Conservation (phyloP, 2,329 filamentous ascomycete species). For the Beauveria rudraprayagi region DNA sequence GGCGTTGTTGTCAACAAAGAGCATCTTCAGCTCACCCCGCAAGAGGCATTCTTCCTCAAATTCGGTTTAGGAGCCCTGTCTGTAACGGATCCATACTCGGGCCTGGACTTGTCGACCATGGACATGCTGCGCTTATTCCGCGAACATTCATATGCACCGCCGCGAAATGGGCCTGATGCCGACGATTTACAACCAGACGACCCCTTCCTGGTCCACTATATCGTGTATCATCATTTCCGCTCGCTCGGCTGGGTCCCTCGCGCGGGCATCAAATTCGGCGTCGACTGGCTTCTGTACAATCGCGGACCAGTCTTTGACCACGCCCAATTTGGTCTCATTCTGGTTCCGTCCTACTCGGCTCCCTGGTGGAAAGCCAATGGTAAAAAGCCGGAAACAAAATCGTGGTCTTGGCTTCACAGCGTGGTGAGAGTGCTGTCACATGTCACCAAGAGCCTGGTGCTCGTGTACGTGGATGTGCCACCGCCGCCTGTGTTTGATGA, state of each 20-base stretch:
- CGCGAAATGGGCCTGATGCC: slow-evolving; percentile 30
- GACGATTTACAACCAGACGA: slow-evolving; percentile 61
- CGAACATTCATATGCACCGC: slow-evolving; percentile 61
- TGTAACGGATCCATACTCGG: slow-evolving; percentile 45
- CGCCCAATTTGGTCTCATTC: slow-evolving; percentile 81
- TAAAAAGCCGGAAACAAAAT: slow-evolving; percentile 39
- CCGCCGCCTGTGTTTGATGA: slow-evolving; percentile 46
- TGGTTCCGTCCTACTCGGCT: slow-evolving; percentile 75
- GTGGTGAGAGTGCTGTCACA: slow-evolving; percentile 84
- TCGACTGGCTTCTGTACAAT: slow-evolving; percentile 90
- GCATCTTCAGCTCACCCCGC: slow-evolving; percentile 82
- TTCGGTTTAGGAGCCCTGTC: slow-evolving; percentile 71
- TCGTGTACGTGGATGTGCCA: slow-evolving; percentile 89
- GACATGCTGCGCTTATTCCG: slow-evolving; percentile 62
- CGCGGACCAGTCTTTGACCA: slow-evolving; percentile 91
- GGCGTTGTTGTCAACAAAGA: slow-evolving; percentile 49
- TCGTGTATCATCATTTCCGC: slow-evolving; percentile 91
- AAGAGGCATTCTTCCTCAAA: slow-evolving; percentile 85
- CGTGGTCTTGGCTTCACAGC: slow-evolving; percentile 81
- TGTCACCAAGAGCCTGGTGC: slow-evolving; percentile 79
- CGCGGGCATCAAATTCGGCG: slow-evolving; percentile 87
- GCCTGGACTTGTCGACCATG: slow-evolving; percentile 38
- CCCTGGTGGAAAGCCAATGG: slow-evolving; percentile 59
- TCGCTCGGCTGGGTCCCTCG: slow-evolving; percentile 92
- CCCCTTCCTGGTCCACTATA: slow-evolving; percentile 77